phyloP scores from a whole-genome alignment of 768 basidiomycete species.

The Panaeolus papilionaceus region DNA sequence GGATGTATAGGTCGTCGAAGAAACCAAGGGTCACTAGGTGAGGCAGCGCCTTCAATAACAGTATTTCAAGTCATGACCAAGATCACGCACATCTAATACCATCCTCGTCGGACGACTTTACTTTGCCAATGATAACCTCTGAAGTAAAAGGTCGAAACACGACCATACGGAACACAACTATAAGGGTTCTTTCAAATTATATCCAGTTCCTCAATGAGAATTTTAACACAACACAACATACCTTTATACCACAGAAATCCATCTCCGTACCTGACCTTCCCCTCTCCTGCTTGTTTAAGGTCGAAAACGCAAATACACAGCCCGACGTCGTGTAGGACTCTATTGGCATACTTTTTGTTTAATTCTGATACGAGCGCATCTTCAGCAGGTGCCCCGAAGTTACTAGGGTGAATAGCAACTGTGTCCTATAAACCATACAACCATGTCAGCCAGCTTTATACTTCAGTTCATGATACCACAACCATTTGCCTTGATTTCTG shows the following conservation, averaged over 20 bases:
- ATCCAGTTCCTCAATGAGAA: conserved; percentile 6
- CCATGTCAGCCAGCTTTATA: conserved; percentile 32
- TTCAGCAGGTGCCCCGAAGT: conserved; percentile 80
- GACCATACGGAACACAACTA: conserved; percentile 89
- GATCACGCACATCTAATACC: conserved; percentile 76
- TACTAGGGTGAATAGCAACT: conserved; percentile 84
- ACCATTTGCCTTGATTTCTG: conserved; percentile 5
- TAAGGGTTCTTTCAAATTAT: neutral
- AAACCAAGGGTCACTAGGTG: conserved; percentile 82
- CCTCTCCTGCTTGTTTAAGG: conserved; percentile 84
- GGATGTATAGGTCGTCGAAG: conserved; percentile 94
- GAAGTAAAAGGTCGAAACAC: conserved; percentile 91
- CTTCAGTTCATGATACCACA: conserved; percentile 25
- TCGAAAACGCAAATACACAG: conserved; percentile 93
- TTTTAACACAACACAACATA: conserved; percentile 36
- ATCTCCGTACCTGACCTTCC: conserved; percentile 93
- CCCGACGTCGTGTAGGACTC: conserved; percentile 88
- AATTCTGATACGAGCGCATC: conserved; percentile 85
- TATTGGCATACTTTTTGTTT: conserved; percentile 96
- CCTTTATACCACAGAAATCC: conserved; percentile 96
- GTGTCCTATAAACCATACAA: conserved; percentile 70
- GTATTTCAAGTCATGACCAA: neutral
- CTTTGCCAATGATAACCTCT: conserved; percentile 89
- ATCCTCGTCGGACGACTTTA: conserved; percentile 85
- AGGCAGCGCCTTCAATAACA: neutral